These are phyloP conservation scores for Pyrenophora teres DNA, from an alignment of 2,329 filamentous ascomycete genomes.

Conservation along the genomic window DNA sequence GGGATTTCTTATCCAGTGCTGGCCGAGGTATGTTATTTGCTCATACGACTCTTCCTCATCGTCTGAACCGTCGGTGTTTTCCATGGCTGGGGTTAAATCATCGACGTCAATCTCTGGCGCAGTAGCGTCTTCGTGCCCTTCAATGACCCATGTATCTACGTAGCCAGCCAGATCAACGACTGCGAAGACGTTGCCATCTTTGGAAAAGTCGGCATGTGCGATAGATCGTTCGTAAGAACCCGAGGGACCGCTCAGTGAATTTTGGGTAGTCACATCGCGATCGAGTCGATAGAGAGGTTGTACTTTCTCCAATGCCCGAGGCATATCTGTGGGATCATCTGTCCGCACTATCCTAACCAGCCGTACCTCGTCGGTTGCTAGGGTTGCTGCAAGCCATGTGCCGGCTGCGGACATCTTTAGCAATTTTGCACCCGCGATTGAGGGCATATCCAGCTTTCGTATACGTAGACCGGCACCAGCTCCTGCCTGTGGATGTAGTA, in stretches of 20 bases:
- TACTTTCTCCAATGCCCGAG: slow-evolving; percentile 45
- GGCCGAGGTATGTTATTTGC: slow-evolving; percentile 58
- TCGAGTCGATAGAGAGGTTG: slow-evolving; percentile 48
- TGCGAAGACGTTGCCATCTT: slow-evolving; percentile 78
- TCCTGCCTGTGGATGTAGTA: slow-evolving; percentile 59
- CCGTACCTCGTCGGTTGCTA: slow-evolving; percentile 52
- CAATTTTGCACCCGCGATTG: slow-evolving; percentile 68
- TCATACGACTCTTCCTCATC: slow-evolving; percentile 56
- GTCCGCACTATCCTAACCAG: slow-evolving; percentile 54
- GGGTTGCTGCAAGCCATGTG: slow-evolving; percentile 67
- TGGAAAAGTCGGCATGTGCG: slow-evolving; percentile 75
- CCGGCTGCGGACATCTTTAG: slow-evolving; percentile 72
- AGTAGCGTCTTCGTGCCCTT: slow-evolving; percentile 58
- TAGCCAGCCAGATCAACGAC: slow-evolving; percentile 81
- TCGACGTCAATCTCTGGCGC: slow-evolving; percentile 49
- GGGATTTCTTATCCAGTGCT: slow-evolving; percentile 78
- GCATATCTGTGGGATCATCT: slow-evolving; percentile 46
- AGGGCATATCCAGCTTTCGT: slow-evolving; percentile 69
- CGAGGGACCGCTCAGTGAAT: slow-evolving; percentile 64
- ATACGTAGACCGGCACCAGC: slow-evolving; percentile 68
- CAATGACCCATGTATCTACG: slow-evolving; percentile 83
- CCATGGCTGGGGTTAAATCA: slow-evolving; percentile 36
- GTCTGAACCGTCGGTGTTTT: slow-evolving; percentile 43
- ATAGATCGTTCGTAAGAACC: slow-evolving; percentile 79
- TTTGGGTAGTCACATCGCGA: slow-evolving; percentile 32